Evolutionary conservation across 2,329 filamentous ascomycete species (phyloP).

Genomic region (Botrytis pseudocinerea): DNA sequence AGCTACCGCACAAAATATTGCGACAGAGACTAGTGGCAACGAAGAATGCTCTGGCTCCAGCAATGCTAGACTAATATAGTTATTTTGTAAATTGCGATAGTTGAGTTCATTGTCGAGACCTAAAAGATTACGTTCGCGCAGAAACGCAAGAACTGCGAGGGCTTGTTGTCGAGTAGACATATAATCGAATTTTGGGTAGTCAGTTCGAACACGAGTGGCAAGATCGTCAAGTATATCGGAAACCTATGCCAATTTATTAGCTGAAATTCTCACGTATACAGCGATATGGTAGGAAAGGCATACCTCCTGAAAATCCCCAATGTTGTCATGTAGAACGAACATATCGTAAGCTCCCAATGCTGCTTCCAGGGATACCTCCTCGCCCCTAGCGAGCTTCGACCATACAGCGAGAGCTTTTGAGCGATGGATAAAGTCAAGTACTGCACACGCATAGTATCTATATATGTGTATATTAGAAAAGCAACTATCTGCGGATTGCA

Average conservation of each 20-base stretch:
- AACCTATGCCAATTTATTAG: slow-evolving; percentile 49
- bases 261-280: background rate
- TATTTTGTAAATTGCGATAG: slow-evolving; percentile 82
- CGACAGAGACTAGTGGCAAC: slow-evolving; percentile 80
- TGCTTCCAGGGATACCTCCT: slow-evolving; percentile 64
- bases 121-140: slow-evolving; percentile 66
- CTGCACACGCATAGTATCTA: slow-evolving; percentile 73
- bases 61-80: slow-evolving; percentile 80
- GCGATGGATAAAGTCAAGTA: slow-evolving; percentile 79
- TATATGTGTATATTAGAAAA: background rate
- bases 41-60: slow-evolving; percentile 73
- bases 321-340: slow-evolving; percentile 74
- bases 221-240: slow-evolving; percentile 64
- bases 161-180: slow-evolving; percentile 68
- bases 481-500: background rate
- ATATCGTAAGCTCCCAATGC: slow-evolving; percentile 84
- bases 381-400: slow-evolving; percentile 55
- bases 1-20: slow-evolving; percentile 82
- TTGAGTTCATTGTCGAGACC: slow-evolving; percentile 66
- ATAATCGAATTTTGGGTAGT: slow-evolving; percentile 54
- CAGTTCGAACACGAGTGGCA: slow-evolving; percentile 55
- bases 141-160: slow-evolving; percentile 64
- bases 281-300: background rate
- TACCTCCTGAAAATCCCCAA: slow-evolving; percentile 72
- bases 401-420: slow-evolving; percentile 77